phyloP scores from a whole-genome alignment of 225 moss, liverwort and hornwort species.

The Takakia lepidozioides region DNA sequence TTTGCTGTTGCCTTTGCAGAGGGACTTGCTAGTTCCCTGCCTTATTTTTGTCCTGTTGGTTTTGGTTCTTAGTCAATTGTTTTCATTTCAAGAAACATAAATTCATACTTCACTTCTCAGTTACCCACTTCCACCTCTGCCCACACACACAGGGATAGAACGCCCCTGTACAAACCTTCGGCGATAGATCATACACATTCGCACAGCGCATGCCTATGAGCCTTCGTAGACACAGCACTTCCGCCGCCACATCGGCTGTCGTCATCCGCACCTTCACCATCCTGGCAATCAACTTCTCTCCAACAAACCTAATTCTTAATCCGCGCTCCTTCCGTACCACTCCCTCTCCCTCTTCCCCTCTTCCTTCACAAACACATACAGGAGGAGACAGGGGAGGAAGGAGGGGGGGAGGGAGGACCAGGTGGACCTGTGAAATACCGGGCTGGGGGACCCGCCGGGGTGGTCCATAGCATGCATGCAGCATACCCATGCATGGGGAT shows the following conservation, averaged over 20 bases:
- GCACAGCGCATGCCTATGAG: slow-evolving; percentile 91
- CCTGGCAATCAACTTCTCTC: slow-evolving; percentile 6
- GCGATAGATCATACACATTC: slow-evolving; percentile 87
- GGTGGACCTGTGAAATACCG: neutral
- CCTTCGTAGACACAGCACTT: slow-evolving; percentile 70
- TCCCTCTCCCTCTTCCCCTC: slow-evolving; percentile 6
- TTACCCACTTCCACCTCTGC: no score
- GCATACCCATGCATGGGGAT: neutral
- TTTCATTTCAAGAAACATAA: no score
- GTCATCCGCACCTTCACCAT: slow-evolving; percentile 98
- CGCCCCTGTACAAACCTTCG: slow-evolving; percentile 37
- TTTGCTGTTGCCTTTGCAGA: no score
- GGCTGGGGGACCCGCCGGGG: no score
- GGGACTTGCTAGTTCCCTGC: no score
- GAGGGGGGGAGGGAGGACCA: neutral
- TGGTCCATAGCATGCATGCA: no score
- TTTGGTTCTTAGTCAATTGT: no score
- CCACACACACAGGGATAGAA: no score
- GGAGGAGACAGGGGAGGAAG: neutral
- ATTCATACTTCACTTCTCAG: no score
- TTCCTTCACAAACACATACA: neutral
- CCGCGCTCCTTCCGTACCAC: neutral
- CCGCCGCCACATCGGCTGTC: slow-evolving; percentile 90
- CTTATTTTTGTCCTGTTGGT: no score
- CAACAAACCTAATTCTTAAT: no score